phyloP scores from a whole-genome alignment of 805 yeast species.

The Yarrowia yakushimensis region DNA sequence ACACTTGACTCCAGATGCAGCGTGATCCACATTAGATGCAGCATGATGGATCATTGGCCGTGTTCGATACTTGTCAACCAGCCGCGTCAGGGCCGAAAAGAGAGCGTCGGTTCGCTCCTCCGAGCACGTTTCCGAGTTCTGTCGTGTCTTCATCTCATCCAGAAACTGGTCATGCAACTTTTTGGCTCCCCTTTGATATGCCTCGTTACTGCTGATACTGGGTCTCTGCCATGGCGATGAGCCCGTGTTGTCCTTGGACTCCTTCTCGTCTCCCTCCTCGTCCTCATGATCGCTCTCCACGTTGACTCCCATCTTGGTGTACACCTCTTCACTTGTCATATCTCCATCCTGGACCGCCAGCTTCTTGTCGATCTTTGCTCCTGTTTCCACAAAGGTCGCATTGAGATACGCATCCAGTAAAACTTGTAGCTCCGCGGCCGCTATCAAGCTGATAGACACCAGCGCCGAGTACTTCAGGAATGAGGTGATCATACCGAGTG shows the following conservation, averaged over 20 bases:
- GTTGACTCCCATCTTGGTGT: neutral
- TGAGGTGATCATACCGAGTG: slow-evolving; percentile 1
- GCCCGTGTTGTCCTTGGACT: neutral
- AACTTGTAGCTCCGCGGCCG: neutral
- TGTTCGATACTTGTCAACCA: slow-evolving; percentile 10
- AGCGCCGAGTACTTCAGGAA: slow-evolving; percentile 16
- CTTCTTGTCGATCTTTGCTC: neutral
- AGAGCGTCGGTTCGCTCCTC: slow-evolving; percentile 8
- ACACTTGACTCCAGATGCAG: slow-evolving; percentile 15
- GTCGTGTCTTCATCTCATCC: neutral
- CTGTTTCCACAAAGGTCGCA: neutral
- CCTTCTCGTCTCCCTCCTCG: neutral
- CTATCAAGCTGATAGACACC: neutral
- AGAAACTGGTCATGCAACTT: slow-evolving; percentile 18
- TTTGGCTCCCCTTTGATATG: neutral
- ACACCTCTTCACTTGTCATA: neutral
- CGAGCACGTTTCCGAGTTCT: neutral
- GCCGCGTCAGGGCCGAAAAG: neutral
- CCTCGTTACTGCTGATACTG: neutral
- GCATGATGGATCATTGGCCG: slow-evolving; percentile 9
- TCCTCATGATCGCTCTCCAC: neutral
- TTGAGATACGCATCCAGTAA: slow-evolving; percentile 1
- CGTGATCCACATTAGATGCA: neutral
- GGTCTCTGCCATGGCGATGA: neutral
- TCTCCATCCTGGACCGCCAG: neutral